A percentile compares a stretch with the other conserved stretches of the same genome.
Conservation (phyloP, 225 moss, liverwort and hornwort species). For the Physcomitrium patens region DNA sequence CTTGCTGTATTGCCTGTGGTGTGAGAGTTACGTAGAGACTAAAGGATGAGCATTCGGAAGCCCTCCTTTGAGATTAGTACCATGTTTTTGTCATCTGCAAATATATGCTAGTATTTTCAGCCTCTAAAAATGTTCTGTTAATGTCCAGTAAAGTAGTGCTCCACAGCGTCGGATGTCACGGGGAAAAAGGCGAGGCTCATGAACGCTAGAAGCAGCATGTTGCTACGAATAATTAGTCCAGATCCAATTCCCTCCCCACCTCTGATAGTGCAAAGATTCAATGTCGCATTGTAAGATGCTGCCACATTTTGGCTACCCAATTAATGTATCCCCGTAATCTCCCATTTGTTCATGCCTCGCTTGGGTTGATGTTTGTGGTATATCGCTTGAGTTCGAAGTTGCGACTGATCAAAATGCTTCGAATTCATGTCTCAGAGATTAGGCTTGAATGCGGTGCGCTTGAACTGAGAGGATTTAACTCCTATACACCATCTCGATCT, state of each 20-base stretch:
- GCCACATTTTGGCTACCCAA: constrained; percentile 47
- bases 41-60: constrained; percentile 47
- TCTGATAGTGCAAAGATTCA: constrained; percentile 40
- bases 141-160: constrained; percentile 42
- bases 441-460: too few relatives aligned
- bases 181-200: constrained; percentile 22
- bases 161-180: constrained; percentile 51
- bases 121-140: constrained; percentile 30
- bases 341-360: too few relatives aligned
- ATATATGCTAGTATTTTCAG: constrained; percentile 47
- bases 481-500: too few relatives aligned
- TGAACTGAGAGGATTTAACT: too few relatives aligned
- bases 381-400: too few relatives aligned
- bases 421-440: too few relatives aligned
- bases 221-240: neutral
- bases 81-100: constrained; percentile 40
- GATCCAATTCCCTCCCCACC: constrained; percentile 26
- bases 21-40: constrained; percentile 27
- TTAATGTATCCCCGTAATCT: constrained; percentile 58
- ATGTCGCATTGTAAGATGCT: constrained; percentile 35
- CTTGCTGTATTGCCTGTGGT: constrained; percentile 31
- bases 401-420: too few relatives aligned
- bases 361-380: too few relatives aligned
- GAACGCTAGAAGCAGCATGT: constrained; percentile 27
- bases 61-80: constrained; percentile 54